Percentiles rank a stretch among this genome's conserved stretches.
These are phyloP conservation scores for Vanrija sp. DNA, from an alignment of 1,284 basidiomycete species.

Conservation along the genomic window DNA sequence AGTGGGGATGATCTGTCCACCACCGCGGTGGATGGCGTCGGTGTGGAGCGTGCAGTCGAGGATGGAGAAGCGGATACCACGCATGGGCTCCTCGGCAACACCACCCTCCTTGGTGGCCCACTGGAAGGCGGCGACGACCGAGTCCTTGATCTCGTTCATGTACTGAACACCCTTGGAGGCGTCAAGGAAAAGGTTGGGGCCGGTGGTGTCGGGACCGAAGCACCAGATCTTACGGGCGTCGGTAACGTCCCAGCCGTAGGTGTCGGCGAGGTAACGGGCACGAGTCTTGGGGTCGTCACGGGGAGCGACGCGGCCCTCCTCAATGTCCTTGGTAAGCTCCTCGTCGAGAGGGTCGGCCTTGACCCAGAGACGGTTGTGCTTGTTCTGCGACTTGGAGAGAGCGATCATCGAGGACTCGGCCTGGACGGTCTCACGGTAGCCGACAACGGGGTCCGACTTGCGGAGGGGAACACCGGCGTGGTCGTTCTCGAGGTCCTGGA, in stretches of 20 bases:
- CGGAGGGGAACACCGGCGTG: conserved; percentile 99
- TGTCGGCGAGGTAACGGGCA: conserved; percentile 93
- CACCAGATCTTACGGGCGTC: conserved; percentile 99
- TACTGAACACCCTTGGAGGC: conserved; percentile 99
- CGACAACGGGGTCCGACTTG: conserved; percentile 97
- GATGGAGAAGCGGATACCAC: conserved; percentile 76
- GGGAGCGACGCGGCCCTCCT: conserved; percentile 75
- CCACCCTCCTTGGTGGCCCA: conserved; percentile 99
- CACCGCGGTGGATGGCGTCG: conserved; percentile 99
- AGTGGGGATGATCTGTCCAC: conserved; percentile 98
- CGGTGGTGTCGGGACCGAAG: conserved; percentile 98
- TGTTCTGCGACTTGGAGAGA: conserved; percentile 99
- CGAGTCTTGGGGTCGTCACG: conserved; percentile 98
- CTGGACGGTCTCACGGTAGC: conserved; percentile 97
- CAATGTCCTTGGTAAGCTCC: conserved; percentile 90
- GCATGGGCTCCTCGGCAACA: conserved; percentile 95
- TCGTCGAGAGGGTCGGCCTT: conserved; percentile 92
- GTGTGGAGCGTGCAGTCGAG: conserved; percentile 21
- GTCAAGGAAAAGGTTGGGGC: conserved; percentile 95
- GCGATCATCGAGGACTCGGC: conserved; percentile 93
- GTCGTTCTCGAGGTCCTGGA: conserved; percentile 99
- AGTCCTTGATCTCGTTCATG: conserved; percentile 99
- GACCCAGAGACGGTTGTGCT: conserved; percentile 98
- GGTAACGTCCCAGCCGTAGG: conserved; percentile 97
- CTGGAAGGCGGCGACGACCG: conserved; percentile 98